Conservation (phyloP, 352 stramenopile genomes). For the Pythium monospermum region DNA sequence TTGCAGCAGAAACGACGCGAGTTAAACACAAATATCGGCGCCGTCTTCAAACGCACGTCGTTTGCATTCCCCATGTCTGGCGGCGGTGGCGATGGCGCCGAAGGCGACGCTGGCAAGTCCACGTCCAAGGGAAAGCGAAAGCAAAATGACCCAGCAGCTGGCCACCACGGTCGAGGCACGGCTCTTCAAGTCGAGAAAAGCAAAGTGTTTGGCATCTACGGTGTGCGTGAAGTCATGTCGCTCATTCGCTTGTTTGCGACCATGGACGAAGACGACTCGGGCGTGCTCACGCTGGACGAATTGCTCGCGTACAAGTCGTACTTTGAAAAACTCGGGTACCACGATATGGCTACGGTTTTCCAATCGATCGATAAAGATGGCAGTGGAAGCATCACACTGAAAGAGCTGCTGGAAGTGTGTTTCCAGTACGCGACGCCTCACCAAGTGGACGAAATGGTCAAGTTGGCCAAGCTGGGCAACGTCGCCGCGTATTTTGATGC, state of each 20-base stretch:
- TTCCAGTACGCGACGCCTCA: slow-evolving; percentile 59
- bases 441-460: slow-evolving; percentile 65
- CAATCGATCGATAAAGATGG: slow-evolving; percentile 67
- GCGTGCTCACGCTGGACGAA: slow-evolving; percentile 45
- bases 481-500: slow-evolving; percentile 44
- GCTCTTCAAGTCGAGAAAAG: slow-evolving; percentile 22
- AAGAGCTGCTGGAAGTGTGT: slow-evolving; percentile 55
- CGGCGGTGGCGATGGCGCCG: not conserved
- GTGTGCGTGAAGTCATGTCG: slow-evolving; percentile 65
- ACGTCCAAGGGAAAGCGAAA: not conserved
- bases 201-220: slow-evolving; percentile 61
- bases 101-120: not conserved
- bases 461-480: slow-evolving; percentile 60
- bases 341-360: slow-evolving; percentile 57
- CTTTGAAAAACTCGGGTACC: slow-evolving; percentile 65
- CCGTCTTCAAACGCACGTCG: slow-evolving; percentile 63
- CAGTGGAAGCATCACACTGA: slow-evolving; percentile 47
- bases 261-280: slow-evolving; percentile 66
- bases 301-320: slow-evolving; percentile 49
- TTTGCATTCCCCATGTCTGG: slow-evolving; percentile 28
- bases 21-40: slow-evolving; percentile 59
- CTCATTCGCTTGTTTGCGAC: slow-evolving; percentile 69
- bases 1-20: slow-evolving; percentile 66
- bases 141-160: slow-evolving; percentile 1
- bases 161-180: not conserved